phyloP scores from a whole-genome alignment of 225 moss, liverwort and hornwort species.

The Straminergon stramineum region DNA sequence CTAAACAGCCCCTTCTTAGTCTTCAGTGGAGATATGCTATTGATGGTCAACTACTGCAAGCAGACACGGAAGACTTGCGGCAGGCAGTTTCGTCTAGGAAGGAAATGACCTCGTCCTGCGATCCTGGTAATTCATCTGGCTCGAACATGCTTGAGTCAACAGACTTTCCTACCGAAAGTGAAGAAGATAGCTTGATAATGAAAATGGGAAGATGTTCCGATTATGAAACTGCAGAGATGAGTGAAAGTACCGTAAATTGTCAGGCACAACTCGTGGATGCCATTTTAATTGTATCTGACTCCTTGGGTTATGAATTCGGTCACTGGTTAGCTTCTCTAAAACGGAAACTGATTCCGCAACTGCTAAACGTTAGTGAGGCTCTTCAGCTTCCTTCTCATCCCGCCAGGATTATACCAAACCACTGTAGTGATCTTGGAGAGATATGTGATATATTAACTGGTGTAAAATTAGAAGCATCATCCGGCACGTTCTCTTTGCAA shows the following conservation, averaged over 20 bases:
- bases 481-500: conserved; percentile 23
- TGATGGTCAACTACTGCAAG: background rate
- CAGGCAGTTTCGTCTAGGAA: background rate
- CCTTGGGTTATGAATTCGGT: conserved; percentile 12
- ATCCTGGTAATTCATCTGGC: background rate
- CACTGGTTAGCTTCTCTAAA: conserved; percentile 17
- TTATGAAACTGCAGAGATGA: background rate
- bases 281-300: conserved; percentile 8
- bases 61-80: background rate
- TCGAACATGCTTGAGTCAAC: background rate
- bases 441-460: background rate
- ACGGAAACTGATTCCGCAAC: conserved; percentile 1
- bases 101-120: background rate
- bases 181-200: background rate
- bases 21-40: conserved; percentile 18
- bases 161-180: background rate
- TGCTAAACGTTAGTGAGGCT: conserved; percentile 18
- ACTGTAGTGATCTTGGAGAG: background rate
- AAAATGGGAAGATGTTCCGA: conserved; percentile 4
- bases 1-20: conserved; percentile 16
- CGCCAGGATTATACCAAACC: background rate
- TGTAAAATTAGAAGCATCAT: conserved; percentile 8
- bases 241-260: background rate
- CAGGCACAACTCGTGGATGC: conserved; percentile 34
- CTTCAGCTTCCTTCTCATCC: background rate